Conservation (phyloP, 176 grass and related monocot species). For the Hordeum vulgare region DNA sequence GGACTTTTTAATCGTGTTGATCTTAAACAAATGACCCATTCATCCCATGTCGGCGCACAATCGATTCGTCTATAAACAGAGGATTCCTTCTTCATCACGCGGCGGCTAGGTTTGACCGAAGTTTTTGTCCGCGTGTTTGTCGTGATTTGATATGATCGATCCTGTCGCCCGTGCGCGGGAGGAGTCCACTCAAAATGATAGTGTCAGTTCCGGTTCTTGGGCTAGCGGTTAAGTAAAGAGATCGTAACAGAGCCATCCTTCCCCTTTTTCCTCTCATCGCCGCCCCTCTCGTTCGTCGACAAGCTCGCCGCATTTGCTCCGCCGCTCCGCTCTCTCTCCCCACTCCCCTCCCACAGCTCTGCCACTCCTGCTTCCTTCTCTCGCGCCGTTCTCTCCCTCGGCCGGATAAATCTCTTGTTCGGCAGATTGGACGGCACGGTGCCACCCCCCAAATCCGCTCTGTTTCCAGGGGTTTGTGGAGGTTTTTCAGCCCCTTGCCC, state of each 20-base stretch:
- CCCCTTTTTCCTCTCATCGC: background rate
- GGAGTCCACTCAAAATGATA: background rate
- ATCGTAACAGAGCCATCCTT: background rate
- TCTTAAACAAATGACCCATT: too few relatives aligned
- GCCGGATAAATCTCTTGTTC: background rate
- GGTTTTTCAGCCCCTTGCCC: background rate
- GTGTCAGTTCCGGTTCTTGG: background rate
- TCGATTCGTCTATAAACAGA: too few relatives aligned
- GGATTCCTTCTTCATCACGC: too few relatives aligned
- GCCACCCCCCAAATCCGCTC: background rate
- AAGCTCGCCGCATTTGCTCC: background rate
- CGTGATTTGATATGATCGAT: too few relatives aligned
- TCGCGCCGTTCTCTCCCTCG: background rate
- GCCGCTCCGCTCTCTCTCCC: background rate
- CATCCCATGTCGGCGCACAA: too few relatives aligned
- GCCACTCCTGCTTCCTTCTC: background rate
- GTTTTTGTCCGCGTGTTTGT: too few relatives aligned
- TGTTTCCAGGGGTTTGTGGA: conserved; percentile 3
- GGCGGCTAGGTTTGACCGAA: too few relatives aligned
- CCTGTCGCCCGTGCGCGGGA: background rate
- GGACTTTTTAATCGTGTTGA: too few relatives aligned
- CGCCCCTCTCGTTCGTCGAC: background rate
- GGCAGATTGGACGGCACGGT: background rate
- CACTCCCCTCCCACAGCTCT: background rate
- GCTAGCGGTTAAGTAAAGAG: too few relatives aligned